Percentiles rank a stretch among this genome's conserved stretches.
Evolutionary conservation across 331 rosid species (phyloP).

Genomic region (Acacia concinna): DNA sequence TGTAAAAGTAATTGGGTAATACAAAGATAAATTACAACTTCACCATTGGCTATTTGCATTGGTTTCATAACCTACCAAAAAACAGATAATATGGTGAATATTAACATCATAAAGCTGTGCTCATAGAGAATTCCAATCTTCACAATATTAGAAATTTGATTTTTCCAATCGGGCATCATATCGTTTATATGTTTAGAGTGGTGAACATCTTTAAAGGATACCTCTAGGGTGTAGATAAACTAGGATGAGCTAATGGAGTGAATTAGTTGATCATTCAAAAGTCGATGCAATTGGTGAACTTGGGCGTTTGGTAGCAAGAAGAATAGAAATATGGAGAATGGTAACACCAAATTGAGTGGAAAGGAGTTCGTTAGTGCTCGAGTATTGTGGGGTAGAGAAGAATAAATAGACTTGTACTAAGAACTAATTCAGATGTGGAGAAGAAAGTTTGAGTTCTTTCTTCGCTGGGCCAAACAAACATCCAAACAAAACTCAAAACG

Average conservation of each 20-base stretch:
- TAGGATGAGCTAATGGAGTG: not conserved
- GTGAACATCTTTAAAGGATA: not conserved
- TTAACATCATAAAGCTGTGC: not conserved
- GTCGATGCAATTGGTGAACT: not conserved
- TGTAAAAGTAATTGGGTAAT: not conserved
- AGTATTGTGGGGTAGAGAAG: not conserved
- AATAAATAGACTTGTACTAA: not conserved
- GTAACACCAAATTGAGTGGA: not conserved
- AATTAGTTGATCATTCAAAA: not conserved
- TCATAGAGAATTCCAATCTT: not conserved
- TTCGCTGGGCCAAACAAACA: not conserved
- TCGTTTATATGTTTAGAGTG: not conserved
- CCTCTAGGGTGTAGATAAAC: not conserved
- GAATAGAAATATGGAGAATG: not conserved
- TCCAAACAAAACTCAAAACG: not conserved
- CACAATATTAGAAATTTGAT: not conserved
- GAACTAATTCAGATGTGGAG: not conserved
- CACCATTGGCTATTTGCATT: not conserved
- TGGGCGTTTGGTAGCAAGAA: not conserved
- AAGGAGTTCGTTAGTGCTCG: not conserved
- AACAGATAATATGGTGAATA: not conserved
- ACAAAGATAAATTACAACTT: not conserved
- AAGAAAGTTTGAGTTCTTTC: not conserved
- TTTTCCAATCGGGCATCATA: not conserved
- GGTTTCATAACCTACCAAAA: not conserved